Percentiles rank a stretch among this genome's conserved stretches.
Evolutionary conservation across 2,329 filamentous ascomycete genomes (phyloP).

Genomic region (Seiridium cupressi): DNA sequence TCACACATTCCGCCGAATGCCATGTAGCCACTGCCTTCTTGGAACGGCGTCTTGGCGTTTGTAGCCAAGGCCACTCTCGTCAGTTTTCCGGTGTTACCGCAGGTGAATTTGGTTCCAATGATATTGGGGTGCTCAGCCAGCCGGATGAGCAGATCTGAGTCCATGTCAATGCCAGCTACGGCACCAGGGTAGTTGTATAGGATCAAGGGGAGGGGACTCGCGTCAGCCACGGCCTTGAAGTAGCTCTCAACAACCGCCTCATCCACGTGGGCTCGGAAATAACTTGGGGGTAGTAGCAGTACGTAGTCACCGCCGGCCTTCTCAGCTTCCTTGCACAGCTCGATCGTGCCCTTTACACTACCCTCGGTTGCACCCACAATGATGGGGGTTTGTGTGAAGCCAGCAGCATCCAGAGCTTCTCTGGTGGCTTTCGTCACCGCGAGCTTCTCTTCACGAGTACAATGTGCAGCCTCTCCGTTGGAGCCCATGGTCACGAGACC

Average conservation of each 20-base stretch:
- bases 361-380: slow-evolving; percentile 81
- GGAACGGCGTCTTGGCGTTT: slow-evolving; percentile 64
- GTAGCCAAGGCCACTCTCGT: slow-evolving; percentile 75
- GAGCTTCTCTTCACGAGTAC: slow-evolving; percentile 73
- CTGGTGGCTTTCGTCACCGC: slow-evolving; percentile 75
- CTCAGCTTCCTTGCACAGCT: slow-evolving; percentile 65
- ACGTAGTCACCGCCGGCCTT: slow-evolving; percentile 76
- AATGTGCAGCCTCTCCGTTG: slow-evolving; percentile 86
- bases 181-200: slow-evolving; percentile 92
- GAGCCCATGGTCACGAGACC: slow-evolving; percentile 87
- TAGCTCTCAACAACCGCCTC: slow-evolving; percentile 72
- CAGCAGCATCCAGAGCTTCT: slow-evolving; percentile 77
- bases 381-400: slow-evolving; percentile 73
- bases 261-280: slow-evolving; percentile 77
- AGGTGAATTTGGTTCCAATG: slow-evolving; percentile 87
- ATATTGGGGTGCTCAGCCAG: slow-evolving; percentile 81
- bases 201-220: slow-evolving; percentile 72
- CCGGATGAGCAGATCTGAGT: slow-evolving; percentile 80
- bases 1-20: slow-evolving; percentile 86
- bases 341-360: slow-evolving; percentile 77
- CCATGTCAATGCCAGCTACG: slow-evolving; percentile 84
- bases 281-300: slow-evolving; percentile 76
- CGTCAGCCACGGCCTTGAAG: slow-evolving; percentile 73
- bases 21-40: slow-evolving; percentile 68
- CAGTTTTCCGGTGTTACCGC: slow-evolving; percentile 85